phyloP scores from a whole-genome alignment of 305 asterid genomes.

The Fraxinus latifolia region DNA sequence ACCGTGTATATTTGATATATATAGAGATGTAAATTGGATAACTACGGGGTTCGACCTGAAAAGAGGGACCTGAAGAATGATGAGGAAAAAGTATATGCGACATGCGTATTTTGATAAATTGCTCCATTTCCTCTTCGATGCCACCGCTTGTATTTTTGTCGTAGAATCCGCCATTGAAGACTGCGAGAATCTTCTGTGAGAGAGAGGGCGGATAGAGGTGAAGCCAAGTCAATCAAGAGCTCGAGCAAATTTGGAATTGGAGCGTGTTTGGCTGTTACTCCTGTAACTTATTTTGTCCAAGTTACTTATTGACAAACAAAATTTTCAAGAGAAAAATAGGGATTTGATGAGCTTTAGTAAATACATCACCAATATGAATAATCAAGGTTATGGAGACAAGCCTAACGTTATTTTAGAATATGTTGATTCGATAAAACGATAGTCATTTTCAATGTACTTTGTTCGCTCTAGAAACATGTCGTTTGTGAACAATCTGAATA shows the following conservation, averaged over 20 bases:
- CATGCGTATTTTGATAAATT: conserved; percentile 57
- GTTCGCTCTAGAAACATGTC: neutral
- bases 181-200: neutral
- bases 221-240: neutral
- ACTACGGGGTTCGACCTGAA: conserved; percentile 48
- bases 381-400: neutral
- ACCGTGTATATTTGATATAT: neutral
- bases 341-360: neutral
- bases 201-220: neutral
- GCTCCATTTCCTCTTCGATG: conserved; percentile 56
- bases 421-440: neutral
- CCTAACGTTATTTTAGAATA: neutral
- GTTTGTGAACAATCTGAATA: neutral
- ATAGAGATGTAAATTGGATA: neutral
- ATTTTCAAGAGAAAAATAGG: neutral
- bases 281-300: neutral
- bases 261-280: neutral
- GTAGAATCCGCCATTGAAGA: conserved; percentile 34
- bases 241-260: neutral
- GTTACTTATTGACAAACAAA: neutral
- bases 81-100: conserved; percentile 49
- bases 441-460: neutral
- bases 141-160: conserved; percentile 8
- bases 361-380: neutral
- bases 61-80: conserved; percentile 74